These are phyloP conservation scores for Spathaspora jeffriesii DNA, from an alignment of 1,139 yeast genomes.

Conservation along the genomic window DNA sequence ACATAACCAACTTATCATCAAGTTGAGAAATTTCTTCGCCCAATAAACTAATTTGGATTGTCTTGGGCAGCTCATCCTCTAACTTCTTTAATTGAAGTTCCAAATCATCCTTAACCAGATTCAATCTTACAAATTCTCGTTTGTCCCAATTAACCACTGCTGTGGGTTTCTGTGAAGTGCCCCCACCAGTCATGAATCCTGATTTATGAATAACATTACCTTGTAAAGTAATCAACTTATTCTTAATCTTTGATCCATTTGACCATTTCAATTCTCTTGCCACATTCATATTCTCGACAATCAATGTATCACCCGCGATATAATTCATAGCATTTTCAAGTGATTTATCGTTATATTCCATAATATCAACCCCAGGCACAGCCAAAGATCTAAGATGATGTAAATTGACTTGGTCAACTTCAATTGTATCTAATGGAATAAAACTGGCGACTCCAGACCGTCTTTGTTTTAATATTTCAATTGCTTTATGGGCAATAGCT, in stretches of 20 bases:
- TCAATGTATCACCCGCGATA: constrained; percentile 77
- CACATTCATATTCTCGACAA: constrained; percentile 69
- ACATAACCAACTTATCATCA: constrained; percentile 54
- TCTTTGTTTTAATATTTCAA: constrained; percentile 81
- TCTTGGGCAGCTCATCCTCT: constrained; percentile 51
- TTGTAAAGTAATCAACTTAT: constrained; percentile 76
- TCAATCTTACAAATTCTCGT: constrained; percentile 61
- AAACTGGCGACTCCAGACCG: constrained; percentile 85
- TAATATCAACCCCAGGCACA: constrained; percentile 71
- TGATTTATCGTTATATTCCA: constrained; percentile 62
- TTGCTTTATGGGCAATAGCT: constrained; percentile 78
- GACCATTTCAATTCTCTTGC: constrained; percentile 82
- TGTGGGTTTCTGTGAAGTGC: constrained; percentile 32
- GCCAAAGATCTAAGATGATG: constrained; percentile 61
- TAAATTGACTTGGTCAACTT: constrained; percentile 52
- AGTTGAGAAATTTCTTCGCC: constrained; percentile 54
- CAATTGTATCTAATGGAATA: constrained; percentile 81
- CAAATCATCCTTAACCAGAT: constrained; percentile 61
- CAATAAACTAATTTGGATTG: constrained; percentile 56
- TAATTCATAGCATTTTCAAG: constrained; percentile 80
- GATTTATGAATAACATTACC: constrained; percentile 86
- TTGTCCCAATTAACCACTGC: constrained; percentile 66
- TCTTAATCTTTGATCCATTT: constrained; percentile 30
- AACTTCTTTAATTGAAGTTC: constrained; percentile 53
- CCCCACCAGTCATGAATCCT: constrained; percentile 94